phyloP scores from a whole-genome alignment of 441 rosid genomes.

The Macaranga tanarius region DNA sequence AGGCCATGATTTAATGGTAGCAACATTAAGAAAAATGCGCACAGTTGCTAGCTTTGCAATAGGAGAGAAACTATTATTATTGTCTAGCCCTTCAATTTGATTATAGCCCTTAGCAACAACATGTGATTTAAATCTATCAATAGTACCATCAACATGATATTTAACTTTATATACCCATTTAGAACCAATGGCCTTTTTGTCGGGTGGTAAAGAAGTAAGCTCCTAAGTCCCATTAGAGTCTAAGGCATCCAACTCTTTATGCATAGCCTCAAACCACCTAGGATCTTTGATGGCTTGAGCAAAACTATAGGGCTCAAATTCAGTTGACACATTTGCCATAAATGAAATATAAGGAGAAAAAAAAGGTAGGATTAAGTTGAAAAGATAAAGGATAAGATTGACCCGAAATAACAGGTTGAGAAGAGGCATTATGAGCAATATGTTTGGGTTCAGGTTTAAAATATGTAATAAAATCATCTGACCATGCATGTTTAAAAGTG shows the following conservation, averaged over 20 bases:
- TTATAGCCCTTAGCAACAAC: neutral
- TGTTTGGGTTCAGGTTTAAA: too few species aligned
- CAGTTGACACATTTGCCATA: neutral
- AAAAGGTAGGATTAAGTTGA: too few species aligned
- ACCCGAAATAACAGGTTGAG: too few species aligned
- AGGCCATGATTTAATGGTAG: too few species aligned
- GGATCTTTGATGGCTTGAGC: neutral
- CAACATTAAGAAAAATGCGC: too few species aligned
- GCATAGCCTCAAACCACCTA: neutral
- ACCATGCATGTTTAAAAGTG: too few species aligned
- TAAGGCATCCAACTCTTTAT: neutral
- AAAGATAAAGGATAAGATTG: too few species aligned
- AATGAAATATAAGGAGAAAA: neutral
- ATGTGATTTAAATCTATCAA: neutral
- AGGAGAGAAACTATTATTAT: too few species aligned
- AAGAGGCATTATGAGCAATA: neutral
- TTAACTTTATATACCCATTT: neutral
- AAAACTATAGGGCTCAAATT: neutral
- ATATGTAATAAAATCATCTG: too few species aligned
- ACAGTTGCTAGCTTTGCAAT: too few species aligned
- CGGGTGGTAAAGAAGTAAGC: neutral
- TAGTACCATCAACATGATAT: neutral
- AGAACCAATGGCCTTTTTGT: neutral
- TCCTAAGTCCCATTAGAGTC: neutral
- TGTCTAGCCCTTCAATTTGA: too few species aligned